Conservation (phyloP, 495 filamentous ascomycete genomes). For the Bombardia bombarda region DNA sequence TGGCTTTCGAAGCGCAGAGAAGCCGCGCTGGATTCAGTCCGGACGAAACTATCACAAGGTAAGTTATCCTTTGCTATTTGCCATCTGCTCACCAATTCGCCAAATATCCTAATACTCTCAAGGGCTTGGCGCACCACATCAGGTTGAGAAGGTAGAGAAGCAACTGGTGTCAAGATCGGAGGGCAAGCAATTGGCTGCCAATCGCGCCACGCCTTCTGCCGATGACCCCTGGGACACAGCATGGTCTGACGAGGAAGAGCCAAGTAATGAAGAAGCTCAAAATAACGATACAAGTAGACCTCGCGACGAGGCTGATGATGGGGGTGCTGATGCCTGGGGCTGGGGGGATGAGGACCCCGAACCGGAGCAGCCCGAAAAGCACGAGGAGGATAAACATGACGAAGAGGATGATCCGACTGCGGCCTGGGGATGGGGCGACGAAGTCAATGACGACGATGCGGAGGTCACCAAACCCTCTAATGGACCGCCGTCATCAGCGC, state of each 20-base stretch:
- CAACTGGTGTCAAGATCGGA: slow-evolving; percentile 64
- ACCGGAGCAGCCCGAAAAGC: slow-evolving; percentile 9
- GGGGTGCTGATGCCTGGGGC: slow-evolving; percentile 49
- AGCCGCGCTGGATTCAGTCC: slow-evolving; percentile 62
- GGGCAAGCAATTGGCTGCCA: slow-evolving; percentile 48
- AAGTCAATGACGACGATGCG: slow-evolving; percentile 19
- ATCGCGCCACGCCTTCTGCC: slow-evolving; percentile 33
- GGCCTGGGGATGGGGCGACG: slow-evolving; percentile 72
- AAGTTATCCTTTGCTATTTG: background rate
- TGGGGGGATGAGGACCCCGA: slow-evolving; percentile 49
- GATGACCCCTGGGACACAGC: slow-evolving; percentile 63
- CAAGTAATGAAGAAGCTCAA: slow-evolving; percentile 14
- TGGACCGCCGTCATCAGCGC: slow-evolving; percentile 2
- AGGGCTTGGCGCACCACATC: slow-evolving; percentile 51
- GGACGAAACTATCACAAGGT: slow-evolving; percentile 54
- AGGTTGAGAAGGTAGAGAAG: slow-evolving; percentile 79
- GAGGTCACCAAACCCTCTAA: slow-evolving; percentile 1
- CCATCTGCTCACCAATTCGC: background rate
- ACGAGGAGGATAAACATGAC: slow-evolving; percentile 7
- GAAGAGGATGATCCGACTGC: slow-evolving; percentile 50
- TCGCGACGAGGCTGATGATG: slow-evolving; percentile 36
- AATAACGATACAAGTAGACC: background rate
- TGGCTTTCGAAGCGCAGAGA: slow-evolving; percentile 86
- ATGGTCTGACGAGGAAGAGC: slow-evolving; percentile 57
- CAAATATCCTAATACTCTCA: background rate